phyloP scores from a whole-genome alignment of 2,329 filamentous ascomycete genomes.

The Dactylellina leptospora region DNA sequence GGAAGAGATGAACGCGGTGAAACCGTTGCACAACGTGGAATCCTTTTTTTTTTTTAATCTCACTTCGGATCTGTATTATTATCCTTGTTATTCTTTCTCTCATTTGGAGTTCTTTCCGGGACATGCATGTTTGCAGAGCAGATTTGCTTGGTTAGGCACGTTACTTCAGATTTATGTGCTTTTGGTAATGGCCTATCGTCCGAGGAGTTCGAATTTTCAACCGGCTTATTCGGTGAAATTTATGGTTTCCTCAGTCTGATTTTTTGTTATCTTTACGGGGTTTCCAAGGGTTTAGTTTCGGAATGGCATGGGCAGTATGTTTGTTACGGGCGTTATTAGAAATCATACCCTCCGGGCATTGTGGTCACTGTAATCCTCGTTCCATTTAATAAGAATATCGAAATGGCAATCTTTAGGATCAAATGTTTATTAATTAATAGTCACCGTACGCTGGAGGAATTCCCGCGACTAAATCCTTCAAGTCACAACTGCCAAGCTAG shows the following conservation, averaged over 20 bases:
- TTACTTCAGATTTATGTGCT: too few relatives aligned
- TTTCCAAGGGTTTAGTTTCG: neutral
- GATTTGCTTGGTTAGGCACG: neutral
- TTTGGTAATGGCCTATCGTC: too few relatives aligned
- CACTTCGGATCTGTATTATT: neutral
- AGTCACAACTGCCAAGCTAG: too few relatives aligned
- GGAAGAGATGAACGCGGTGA: conserved; percentile 12
- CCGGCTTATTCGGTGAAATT: too few relatives aligned
- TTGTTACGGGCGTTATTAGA: conserved; percentile 37
- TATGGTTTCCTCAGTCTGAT: too few relatives aligned
- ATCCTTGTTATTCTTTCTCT: neutral
- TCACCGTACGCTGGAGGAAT: too few relatives aligned
- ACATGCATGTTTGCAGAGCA: conserved; percentile 4
- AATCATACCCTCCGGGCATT: too few relatives aligned
- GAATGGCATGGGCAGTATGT: conserved; percentile 6
- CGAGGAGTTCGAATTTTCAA: too few relatives aligned
- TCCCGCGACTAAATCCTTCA: too few relatives aligned
- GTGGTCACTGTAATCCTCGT: too few relatives aligned
- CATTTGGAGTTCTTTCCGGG: neutral
- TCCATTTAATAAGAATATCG: neutral
- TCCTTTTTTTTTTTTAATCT: neutral
- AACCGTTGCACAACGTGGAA: neutral
- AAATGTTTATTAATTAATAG: neutral
- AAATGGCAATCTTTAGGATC: too few relatives aligned
- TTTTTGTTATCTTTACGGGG: neutral